Base-by-base conservation (phyloP, 1,284 basidiomycete genomes). In the Caloboletus firmus region DNA sequence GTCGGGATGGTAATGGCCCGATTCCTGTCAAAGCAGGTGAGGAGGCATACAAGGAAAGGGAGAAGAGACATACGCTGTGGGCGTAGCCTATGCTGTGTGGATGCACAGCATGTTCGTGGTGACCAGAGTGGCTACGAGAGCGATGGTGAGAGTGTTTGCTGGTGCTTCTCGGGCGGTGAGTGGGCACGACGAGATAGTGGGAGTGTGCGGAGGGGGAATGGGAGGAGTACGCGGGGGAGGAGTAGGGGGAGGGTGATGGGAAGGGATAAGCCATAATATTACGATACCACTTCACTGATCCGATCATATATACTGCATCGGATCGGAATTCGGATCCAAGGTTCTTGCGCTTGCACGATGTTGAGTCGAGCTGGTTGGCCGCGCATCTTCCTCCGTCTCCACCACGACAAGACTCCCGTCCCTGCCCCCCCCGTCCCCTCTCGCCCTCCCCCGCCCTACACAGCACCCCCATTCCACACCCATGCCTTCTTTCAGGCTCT, bases 401-500 rank as follows among this genome's bases (percentile, higher is more conserved):
- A 54, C 2, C 57, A 62, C 53, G 55, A 53, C 49, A 55, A 57
- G 42, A 24, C 45, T 12, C 40, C 45, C 17, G 12, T 43, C 9
- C 28, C 57, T 0, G 47, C 52, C 4, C 66, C 54, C 0, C 62
- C 67, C 1, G 51, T 56, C 5, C 66, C 60, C 0, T 11, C 53
- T 1, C 49, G 48, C 8, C 39, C 56, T 1, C 47, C 55, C 0
- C 72, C 56, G 55, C 45, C 73, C 5, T 80, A 82, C 59, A 65
- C 74, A 5, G 71, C 70, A 7, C 83, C 82, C 17, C 82, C 82
- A 1, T 84, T 84, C 61, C 76, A 84, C 59, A 84, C 82, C 1
- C 80, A 84, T 69, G 72, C 75, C 4, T 91, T 92, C 72, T 86
- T 89, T 59, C 63, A 63, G 15, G 83, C 76, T 1, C 74, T 92